Evolutionary conservation across 805 yeast genomes (phyloP).

Genomic region (Metschnikowia lochheadii): DNA sequence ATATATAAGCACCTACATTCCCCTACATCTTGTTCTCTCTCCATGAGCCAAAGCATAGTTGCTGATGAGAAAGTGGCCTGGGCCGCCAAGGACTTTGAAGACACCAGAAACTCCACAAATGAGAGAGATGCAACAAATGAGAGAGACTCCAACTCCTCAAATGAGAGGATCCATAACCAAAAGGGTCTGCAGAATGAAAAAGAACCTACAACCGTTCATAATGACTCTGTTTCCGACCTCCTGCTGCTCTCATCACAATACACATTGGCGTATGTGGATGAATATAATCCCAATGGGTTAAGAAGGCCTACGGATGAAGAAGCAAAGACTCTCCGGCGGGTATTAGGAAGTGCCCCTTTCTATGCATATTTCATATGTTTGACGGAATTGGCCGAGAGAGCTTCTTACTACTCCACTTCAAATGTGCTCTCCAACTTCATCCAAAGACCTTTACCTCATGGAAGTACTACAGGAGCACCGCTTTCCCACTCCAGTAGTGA

Average conservation of each 20-base stretch:
- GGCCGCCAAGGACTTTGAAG: neutral
- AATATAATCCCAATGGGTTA: constrained; percentile 35
- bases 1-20: neutral
- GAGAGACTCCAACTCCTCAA: no score
- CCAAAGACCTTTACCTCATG: constrained; percentile 48
- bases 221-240: neutral
- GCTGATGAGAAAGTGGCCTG: neutral
- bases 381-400: constrained; percentile 51
- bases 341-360: constrained; percentile 46
- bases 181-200: neutral
- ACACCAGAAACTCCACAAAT: no score
- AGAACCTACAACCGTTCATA: neutral
- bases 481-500: constrained; percentile 25
- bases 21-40: neutral
- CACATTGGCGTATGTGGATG: constrained; percentile 25
- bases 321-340: constrained; percentile 25
- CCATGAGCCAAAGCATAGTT: neutral
- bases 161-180: no score
- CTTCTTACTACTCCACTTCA: constrained; percentile 47
- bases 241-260: constrained; percentile 13
- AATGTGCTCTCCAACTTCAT: constrained; percentile 46
- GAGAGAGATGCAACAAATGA: no score
- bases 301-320: constrained; percentile 32
- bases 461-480: constrained; percentile 44
- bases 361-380: constrained; percentile 46